phyloP scores from a whole-genome alignment of 208 protist species.

The Wallacemonas sp. region DNA sequence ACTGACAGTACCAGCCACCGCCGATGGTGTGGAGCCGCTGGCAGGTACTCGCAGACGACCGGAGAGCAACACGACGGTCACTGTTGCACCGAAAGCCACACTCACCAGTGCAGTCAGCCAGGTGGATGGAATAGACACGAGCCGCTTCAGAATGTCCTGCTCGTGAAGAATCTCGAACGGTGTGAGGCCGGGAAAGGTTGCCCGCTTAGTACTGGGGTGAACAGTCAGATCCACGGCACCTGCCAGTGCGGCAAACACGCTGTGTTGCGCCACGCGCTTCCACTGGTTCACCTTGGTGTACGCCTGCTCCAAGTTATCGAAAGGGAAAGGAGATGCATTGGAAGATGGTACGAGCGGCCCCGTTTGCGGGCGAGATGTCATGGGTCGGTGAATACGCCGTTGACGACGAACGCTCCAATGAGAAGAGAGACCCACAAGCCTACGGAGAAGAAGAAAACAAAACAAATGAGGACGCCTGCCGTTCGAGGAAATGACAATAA shows the following conservation, averaged over 20 bases:
- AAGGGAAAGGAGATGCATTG: not conserved
- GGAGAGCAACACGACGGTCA: slow-evolving; percentile 17
- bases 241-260: slow-evolving; percentile 4
- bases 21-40: too few relatives aligned
- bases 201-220: slow-evolving; percentile 20
- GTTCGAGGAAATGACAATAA: too few relatives aligned
- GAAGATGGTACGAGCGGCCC: too few relatives aligned
- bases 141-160: slow-evolving; percentile 21
- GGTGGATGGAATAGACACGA: slow-evolving; percentile 41
- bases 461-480: too few relatives aligned
- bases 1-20: too few relatives aligned
- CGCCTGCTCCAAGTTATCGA: slow-evolving; percentile 23
- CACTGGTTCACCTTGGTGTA: slow-evolving; percentile 39
- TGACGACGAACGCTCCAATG: too few relatives aligned
- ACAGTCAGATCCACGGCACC: slow-evolving; percentile 38
- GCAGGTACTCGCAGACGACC: not conserved
- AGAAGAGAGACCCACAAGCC: too few relatives aligned
- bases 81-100: slow-evolving; percentile 27
- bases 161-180: slow-evolving; percentile 32
- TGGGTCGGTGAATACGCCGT: too few relatives aligned
- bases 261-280: slow-evolving; percentile 31
- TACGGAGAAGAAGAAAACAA: too few relatives aligned
- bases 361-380: too few relatives aligned
- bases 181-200: slow-evolving; percentile 27
- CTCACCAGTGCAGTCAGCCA: slow-evolving; percentile 28